Percentiles rank a stretch among this genome's conserved stretches.
phyloP scores from a whole-genome alignment of 2,329 filamentous ascomycete genomes.

The Tolypocladium pustulatum region DNA sequence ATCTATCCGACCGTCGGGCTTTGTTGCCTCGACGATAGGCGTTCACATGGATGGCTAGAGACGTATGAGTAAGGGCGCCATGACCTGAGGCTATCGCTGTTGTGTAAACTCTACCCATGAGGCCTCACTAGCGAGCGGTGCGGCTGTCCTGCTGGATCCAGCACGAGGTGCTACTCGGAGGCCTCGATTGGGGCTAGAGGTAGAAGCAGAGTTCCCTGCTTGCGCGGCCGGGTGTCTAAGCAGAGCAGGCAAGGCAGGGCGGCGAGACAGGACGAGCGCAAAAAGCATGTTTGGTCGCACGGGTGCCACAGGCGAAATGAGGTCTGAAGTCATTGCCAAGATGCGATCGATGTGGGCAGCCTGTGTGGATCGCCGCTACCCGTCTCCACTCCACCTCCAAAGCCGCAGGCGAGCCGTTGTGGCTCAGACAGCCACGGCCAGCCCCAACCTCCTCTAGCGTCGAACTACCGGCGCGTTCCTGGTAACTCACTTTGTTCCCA shows the following conservation, averaged over 20 bases:
- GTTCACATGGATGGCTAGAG: not conserved
- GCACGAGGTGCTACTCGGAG: not conserved
- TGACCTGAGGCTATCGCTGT: not conserved
- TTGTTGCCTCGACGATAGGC: not conserved
- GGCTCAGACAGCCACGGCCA: not conserved
- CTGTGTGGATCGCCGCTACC: not conserved
- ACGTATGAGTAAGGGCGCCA: not conserved
- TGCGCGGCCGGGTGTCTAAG: not conserved
- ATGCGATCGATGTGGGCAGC: not conserved
- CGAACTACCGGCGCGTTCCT: not conserved
- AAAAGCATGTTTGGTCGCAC: not conserved
- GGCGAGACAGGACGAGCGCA: not conserved
- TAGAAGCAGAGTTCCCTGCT: not conserved
- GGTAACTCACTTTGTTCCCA: not conserved
- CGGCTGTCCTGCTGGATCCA: not conserved
- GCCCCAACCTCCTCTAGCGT: not conserved
- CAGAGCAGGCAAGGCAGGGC: not conserved
- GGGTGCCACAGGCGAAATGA: slow-evolving; percentile 3
- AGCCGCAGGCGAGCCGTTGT: not conserved
- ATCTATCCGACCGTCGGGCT: not conserved
- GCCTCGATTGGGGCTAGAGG: not conserved
- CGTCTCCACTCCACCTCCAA: not conserved
- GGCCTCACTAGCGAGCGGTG: too few relatives aligned
- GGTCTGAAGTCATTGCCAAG: slow-evolving; percentile 5
- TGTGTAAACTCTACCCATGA: too few relatives aligned